Percentiles rank a stretch among this genome's conserved stretches.
Conservation (phyloP, 176 grass and related monocot species). For the Neostapfia colusana region DNA sequence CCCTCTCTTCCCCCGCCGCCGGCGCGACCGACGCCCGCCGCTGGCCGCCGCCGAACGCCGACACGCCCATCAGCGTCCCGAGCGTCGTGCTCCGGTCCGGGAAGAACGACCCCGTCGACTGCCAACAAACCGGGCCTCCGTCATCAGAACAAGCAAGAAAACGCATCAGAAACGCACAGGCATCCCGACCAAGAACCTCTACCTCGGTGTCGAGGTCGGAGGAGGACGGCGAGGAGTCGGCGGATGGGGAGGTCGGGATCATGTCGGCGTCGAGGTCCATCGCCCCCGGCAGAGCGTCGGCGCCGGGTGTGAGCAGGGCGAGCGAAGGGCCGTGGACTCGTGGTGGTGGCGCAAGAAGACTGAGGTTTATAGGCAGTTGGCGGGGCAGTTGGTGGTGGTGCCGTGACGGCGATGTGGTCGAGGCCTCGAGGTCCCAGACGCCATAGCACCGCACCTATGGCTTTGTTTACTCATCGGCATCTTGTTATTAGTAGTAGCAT, state of each 20-base stretch:
- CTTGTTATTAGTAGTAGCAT: background rate
- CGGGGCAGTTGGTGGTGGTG: conserved; percentile 39
- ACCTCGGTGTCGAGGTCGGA: conserved; percentile 99
- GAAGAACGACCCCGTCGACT: conserved; percentile 99
- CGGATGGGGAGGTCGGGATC: conserved; percentile 73
- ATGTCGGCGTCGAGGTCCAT: conserved; percentile 74
- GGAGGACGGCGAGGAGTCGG: conserved; percentile 77
- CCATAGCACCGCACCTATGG: background rate
- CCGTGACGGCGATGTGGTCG: conserved; percentile 35
- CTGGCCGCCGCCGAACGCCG: conserved; percentile 47
- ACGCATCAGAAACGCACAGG: background rate
- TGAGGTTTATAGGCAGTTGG: conserved; percentile 38
- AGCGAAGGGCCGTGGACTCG: background rate
- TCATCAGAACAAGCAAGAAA: background rate
- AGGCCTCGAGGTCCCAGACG: background rate
- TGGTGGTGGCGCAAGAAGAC: background rate
- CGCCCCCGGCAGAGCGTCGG: background rate
- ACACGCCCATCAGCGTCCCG: conserved; percentile 95
- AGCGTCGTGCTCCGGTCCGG: conserved; percentile 90
- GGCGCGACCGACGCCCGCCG: background rate
- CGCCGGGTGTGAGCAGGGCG: background rate
- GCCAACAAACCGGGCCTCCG: background rate
- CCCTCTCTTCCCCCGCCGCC: background rate
- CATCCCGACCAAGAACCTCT: background rate
- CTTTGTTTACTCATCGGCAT: background rate